Evolutionary conservation across 192 early-diverging fungal genomes (phyloP), one percentile per base, ranked within the genome.

Genomic region (Jimgerdemannia flammicorona): DNA sequence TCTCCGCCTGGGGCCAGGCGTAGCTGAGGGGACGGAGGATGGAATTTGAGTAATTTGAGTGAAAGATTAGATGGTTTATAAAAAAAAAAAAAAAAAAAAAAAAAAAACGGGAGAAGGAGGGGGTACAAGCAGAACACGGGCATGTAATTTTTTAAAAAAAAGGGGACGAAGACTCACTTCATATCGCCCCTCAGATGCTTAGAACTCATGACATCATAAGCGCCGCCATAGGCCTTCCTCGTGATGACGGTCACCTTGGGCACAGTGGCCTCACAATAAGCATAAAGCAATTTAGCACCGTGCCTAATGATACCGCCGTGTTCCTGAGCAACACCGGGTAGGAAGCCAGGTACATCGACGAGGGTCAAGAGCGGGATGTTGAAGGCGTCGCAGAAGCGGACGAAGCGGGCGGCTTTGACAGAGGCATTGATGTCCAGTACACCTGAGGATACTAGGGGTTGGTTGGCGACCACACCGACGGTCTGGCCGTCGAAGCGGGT

Each of bases 311-410:
- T 98, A 40, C 97, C 97, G 49, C 88, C 88, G 82, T 99, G 97
- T 81, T 99, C 97, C 83, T 99, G 97, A 18, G 87, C 86, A 49
- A 93, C 95, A 29, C 97, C 97, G 2, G 97, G 97, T 65, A 99
- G 79, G 84, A 99, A 99, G 20, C 97, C 97, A 40, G 97, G 97
- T 3, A 99, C 97, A 73, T 99, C 97, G 42, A 99, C 97, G 59
- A 99, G 87, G 11, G 97, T 97, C 41, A 99, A 70, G 29, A 99
- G 77, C 3, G 97, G 97, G 73, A 99, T 95, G 75, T 94, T 93
- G 85, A 99, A 99, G 0, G 96, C 95, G 80, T 99, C 97, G 81
- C 93, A 94, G 84, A 99, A 99, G 6, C 97, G 88, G 74, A 99
- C 96, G 84, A 95, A 99, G 39, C 97, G 87, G 29, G 96, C 96